phyloP scores from a whole-genome alignment of 148 eudicot species.

The Diospyros kaki region DNA sequence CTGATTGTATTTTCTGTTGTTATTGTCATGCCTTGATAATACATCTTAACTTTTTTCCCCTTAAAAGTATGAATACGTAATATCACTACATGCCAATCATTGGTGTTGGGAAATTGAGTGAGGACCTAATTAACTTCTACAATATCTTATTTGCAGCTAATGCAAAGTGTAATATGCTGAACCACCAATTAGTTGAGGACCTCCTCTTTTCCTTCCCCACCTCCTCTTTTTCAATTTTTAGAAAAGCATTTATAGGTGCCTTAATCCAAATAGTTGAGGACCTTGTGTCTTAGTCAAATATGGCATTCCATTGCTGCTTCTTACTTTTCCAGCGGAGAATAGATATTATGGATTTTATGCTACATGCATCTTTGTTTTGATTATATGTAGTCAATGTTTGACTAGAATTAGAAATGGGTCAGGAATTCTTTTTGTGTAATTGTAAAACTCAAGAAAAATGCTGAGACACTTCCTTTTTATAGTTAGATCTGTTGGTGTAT shows the following conservation, averaged over 20 bases:
- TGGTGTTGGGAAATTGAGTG: background rate
- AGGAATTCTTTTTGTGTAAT: background rate
- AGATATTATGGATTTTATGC: background rate
- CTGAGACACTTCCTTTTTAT: background rate
- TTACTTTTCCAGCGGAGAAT: background rate
- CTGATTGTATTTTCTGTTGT: background rate
- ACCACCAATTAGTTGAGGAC: background rate
- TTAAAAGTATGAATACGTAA: background rate
- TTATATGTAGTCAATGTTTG: background rate
- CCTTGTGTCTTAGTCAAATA: background rate
- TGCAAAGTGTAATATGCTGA: background rate
- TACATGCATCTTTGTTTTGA: background rate
- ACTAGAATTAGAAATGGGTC: background rate
- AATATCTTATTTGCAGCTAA: background rate
- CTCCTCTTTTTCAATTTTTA: background rate
- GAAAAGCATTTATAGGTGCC: slow-evolving; percentile 4
- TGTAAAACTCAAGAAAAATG: background rate
- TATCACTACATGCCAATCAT: background rate
- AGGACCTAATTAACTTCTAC: background rate
- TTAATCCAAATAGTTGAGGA: background rate
- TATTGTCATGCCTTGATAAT: background rate
- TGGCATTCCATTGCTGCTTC: background rate
- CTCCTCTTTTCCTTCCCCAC: background rate
- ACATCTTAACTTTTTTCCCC: background rate
- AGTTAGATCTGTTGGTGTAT: background rate